phyloP scores from a whole-genome alignment of 148 eudicot species.

The Pouteria glomerata region DNA sequence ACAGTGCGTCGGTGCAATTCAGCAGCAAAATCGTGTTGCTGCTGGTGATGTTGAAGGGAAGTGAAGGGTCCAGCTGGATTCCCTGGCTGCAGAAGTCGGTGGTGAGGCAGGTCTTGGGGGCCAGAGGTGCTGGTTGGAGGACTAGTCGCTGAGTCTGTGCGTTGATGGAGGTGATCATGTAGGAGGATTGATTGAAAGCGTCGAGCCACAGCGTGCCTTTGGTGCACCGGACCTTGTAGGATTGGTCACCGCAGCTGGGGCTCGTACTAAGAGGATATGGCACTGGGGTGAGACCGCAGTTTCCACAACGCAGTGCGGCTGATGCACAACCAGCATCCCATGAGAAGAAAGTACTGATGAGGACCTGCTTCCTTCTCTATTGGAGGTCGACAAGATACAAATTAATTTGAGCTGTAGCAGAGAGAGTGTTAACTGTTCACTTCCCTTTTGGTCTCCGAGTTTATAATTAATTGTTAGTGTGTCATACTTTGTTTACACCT shows the following conservation, averaged over 20 bases:
- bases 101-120: slow-evolving; percentile 23
- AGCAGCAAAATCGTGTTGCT: slow-evolving; percentile 36
- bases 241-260: slow-evolving; percentile 39
- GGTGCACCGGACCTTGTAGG: slow-evolving; percentile 43
- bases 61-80: slow-evolving; percentile 19
- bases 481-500: too few relatives aligned
- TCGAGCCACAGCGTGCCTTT: slow-evolving; percentile 33
- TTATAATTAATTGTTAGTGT: too few relatives aligned
- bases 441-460: too few relatives aligned
- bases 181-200: slow-evolving; percentile 29
- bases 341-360: neutral
- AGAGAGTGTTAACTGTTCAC: too few relatives aligned
- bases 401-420: neutral
- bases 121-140: slow-evolving; percentile 16
- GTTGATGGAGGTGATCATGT: slow-evolving; percentile 33
- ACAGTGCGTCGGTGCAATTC: slow-evolving; percentile 31
- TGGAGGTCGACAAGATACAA: neutral
- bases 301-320: slow-evolving; percentile 23
- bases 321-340: neutral
- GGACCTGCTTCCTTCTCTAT: slow-evolving; percentile 8
- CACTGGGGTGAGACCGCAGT: slow-evolving; percentile 36
- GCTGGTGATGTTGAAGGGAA: slow-evolving; percentile 43
- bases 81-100: slow-evolving; percentile 17
- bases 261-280: slow-evolving; percentile 49
- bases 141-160: slow-evolving; percentile 20